Evolutionary conservation across 768 basidiomycete genomes (phyloP), one percentile per base, ranked within the genome.

Genomic region (Naganishia onofrii): DNA sequence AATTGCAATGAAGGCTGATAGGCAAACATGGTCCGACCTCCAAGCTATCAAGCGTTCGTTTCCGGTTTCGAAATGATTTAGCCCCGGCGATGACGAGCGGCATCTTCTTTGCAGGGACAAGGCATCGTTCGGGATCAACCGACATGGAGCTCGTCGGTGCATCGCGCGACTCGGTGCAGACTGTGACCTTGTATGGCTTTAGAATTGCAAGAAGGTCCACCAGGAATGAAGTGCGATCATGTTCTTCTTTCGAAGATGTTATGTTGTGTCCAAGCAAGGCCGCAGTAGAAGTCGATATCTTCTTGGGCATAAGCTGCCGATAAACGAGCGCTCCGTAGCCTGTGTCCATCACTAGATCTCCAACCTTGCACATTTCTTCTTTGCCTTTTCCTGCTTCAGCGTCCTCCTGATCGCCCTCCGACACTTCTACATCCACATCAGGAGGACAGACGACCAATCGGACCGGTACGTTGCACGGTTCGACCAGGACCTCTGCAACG

Each of bases 21-120:
- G 69, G 69, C 23, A 70, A 46, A 17, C 12, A 65, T 7, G 60
- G 48, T 10, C 69, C 69, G 31, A 70, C 34, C 38, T 70, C 69
- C 1, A 70, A 52, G 8, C 21, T 53, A 4, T 69, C 48, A 23
- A 65, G 53, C 7, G 60, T 26, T 17, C 52, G 46, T n/a, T 56
- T 64, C 21, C 32, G 42, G 28, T 55, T 36, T 32, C 58, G 60
- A 28, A 64, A 70, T 1, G 44, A 23, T 21, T 52, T 53, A 26
- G 31, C 53, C 9, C 69, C 69, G 1, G 53, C 53, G 28, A 64
- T 29, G 12, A 36, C 48, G 13, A 70, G 46, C 5, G 69, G 60
- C 51, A 70, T 54, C 26, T 51, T 17, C 26, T 51, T 60, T 19
- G 54, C 53, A 12, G 57, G 55, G 8, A 70, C 17, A 5, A 70